phyloP scores from a whole-genome alignment of 495 filamentous ascomycete genomes.

The Friedmanniomyces endolithicus region DNA sequence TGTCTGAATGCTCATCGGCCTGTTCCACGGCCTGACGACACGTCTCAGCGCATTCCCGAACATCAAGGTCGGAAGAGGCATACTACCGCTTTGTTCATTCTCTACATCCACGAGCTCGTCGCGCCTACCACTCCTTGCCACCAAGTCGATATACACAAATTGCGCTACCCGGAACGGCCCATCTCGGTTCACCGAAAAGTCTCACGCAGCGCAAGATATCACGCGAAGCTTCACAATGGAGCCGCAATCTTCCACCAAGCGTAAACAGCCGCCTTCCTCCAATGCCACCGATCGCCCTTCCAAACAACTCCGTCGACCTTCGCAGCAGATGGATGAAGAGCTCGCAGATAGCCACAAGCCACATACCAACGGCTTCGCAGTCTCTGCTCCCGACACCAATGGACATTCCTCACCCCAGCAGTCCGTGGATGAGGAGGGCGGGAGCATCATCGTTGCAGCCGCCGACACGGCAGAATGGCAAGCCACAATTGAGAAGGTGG shows the following conservation, averaged over 20 bases:
- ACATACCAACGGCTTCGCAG: constrained; percentile 3
- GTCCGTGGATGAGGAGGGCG: constrained; percentile 33
- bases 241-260: constrained; percentile 34
- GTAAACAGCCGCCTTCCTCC: constrained; percentile 45
- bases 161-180: background rate
- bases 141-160: background rate
- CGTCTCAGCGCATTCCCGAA: background rate
- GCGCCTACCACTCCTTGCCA: background rate
- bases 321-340: constrained; percentile 13
- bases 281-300: constrained; percentile 10
- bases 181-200: background rate
- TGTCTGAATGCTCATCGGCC: constrained; percentile 10
- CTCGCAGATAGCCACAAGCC: constrained; percentile 1
- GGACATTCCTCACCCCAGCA: constrained; percentile 13
- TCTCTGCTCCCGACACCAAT: constrained; percentile 15
- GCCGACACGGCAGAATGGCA: constrained; percentile 95
- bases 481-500: constrained; percentile 83
- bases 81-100: background rate
- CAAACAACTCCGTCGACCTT: constrained; percentile 13
- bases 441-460: constrained; percentile 33
- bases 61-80: background rate
- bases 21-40: constrained; percentile 3
- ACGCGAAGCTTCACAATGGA: constrained; percentile 34
- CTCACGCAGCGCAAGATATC: background rate
- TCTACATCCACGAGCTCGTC: background rate